Percentiles rank a stretch among this genome's conserved stretches.
phyloP scores from a whole-genome alignment of 2,329 filamentous ascomycete species.

The Stachybotrys chartarum region DNA sequence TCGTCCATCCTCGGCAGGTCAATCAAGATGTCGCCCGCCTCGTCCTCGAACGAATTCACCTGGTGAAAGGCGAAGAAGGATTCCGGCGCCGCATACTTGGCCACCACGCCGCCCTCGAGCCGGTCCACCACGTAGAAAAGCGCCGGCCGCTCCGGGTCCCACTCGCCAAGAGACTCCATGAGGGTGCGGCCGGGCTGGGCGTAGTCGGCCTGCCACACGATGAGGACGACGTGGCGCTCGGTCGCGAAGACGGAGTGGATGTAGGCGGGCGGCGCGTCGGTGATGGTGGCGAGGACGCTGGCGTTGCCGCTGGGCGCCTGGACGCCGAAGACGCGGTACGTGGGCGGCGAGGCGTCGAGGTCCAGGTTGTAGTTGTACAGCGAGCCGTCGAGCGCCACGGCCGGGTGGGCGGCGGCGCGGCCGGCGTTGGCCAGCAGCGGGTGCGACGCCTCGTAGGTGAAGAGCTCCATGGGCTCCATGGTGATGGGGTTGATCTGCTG shows the following conservation, averaged over 20 bases:
- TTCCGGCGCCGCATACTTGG: slow-evolving; percentile 4
- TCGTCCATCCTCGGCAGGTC: slow-evolving; percentile 4
- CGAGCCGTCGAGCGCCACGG: background rate
- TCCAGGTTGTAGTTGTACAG: slow-evolving; percentile 7
- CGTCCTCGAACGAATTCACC: slow-evolving; percentile 5
- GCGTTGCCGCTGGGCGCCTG: slow-evolving; percentile 1
- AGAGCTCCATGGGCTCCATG: slow-evolving; percentile 5
- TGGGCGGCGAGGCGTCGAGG: slow-evolving; percentile 1
- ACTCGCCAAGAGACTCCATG: slow-evolving; percentile 2
- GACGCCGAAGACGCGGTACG: slow-evolving; percentile 5
- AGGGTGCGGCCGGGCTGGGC: slow-evolving; percentile 1
- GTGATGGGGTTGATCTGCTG: slow-evolving; percentile 4
- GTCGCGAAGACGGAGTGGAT: slow-evolving; percentile 5
- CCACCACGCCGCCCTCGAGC: slow-evolving; percentile 2
- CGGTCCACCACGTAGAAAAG: slow-evolving; percentile 6
- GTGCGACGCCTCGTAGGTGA: slow-evolving; percentile 5
- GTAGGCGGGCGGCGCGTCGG: slow-evolving; percentile 5
- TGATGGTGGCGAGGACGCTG: slow-evolving; percentile 6
- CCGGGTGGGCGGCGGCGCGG: slow-evolving; percentile 4
- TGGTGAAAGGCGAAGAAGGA: slow-evolving; percentile 5
- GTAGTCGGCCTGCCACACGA: slow-evolving; percentile 7
- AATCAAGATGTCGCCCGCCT: slow-evolving; percentile 4
- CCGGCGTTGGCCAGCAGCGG: slow-evolving; percentile 2
- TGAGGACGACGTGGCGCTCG: slow-evolving; percentile 3
- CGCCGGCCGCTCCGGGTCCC: slow-evolving; percentile 2